phyloP scores from a whole-genome alignment of 208 protist genomes.

The Trypanosoma conorhini region DNA sequence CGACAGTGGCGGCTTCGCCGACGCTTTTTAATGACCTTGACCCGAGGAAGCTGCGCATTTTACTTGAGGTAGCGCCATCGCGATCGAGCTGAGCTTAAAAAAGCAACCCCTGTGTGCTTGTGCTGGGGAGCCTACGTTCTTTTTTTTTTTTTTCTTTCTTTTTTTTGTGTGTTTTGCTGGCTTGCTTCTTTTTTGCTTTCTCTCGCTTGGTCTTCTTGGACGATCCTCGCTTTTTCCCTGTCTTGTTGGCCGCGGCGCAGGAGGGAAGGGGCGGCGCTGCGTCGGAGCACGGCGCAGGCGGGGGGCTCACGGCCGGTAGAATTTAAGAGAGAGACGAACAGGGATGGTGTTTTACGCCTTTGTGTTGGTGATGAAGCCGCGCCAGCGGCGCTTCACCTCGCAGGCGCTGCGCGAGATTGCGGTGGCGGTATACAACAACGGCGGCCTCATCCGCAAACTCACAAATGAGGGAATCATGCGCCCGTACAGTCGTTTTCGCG shows the following conservation, averaged over 20 bases:
- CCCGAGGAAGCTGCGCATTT: conserved; percentile 45
- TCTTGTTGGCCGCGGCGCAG: background rate
- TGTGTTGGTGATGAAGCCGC: conserved; percentile 85
- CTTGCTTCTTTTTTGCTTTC: conserved; percentile 3
- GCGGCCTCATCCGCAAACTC: conserved; percentile 79
- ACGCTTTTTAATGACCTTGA: conserved; percentile 39
- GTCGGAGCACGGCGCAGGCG: background rate
- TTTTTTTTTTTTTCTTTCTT: background rate
- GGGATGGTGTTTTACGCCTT: conserved; percentile 89
- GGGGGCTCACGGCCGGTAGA: background rate
- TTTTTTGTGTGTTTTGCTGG: background rate
- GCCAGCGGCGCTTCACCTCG: conserved; percentile 62
- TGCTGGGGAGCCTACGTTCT: background rate
- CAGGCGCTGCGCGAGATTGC: conserved; percentile 85
- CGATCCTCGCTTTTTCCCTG: background rate
- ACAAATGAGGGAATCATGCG: conserved; percentile 88
- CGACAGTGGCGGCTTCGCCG: background rate
- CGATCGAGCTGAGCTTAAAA: background rate
- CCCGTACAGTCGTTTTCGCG: conserved; percentile 83
- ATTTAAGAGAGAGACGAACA: background rate
- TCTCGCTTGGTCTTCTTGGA: background rate
- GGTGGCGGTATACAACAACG: conserved; percentile 67
- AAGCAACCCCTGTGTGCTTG: background rate
- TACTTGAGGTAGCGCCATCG: conserved; percentile 25
- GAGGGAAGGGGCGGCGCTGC: background rate